Evolutionary conservation across 228 moss, liverwort and hornwort genomes (phyloP).

Genomic region (Sphagnum magellanicum): DNA sequence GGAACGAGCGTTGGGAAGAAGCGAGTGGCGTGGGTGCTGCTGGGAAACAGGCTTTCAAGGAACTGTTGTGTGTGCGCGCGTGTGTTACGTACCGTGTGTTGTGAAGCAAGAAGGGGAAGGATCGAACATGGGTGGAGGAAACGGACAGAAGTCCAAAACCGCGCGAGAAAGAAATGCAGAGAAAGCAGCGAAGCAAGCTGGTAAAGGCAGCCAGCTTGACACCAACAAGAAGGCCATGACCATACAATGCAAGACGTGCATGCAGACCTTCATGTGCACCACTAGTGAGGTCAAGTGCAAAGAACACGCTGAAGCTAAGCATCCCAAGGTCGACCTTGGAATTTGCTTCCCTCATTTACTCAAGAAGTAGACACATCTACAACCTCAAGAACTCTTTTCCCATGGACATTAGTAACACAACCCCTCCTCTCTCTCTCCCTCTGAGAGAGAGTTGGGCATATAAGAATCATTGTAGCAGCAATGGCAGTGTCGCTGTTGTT

Average conservation of each 20-base stretch:
- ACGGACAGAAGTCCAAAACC: slow-evolving; percentile 99
- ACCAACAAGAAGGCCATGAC: slow-evolving; percentile 99
- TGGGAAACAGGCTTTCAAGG: too few species aligned
- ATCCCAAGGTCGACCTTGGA: slow-evolving; percentile 76
- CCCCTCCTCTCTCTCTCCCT: too few species aligned
- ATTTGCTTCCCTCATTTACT: slow-evolving; percentile 83
- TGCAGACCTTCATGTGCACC: slow-evolving; percentile 99
- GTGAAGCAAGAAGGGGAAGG: slow-evolving; percentile 2
- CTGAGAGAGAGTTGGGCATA: too few species aligned
- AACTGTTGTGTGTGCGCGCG: too few species aligned
- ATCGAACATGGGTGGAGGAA: slow-evolving; percentile 89
- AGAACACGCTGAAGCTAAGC: slow-evolving; percentile 98
- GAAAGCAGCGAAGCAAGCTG: slow-evolving; percentile 50
- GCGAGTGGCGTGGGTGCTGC: too few species aligned
- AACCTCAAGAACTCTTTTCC: too few species aligned
- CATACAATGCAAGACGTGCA: slow-evolving; percentile 96
- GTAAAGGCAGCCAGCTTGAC: slow-evolving; percentile 93
- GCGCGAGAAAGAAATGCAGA: slow-evolving; percentile 97
- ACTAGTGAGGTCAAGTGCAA: slow-evolving; percentile 97
- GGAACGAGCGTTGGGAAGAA: too few species aligned
- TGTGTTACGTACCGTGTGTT: too few species aligned
- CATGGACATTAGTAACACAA: too few species aligned
- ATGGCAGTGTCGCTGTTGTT: too few species aligned
- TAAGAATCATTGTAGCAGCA: too few species aligned
- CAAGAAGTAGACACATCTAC: slow-evolving; percentile 3